Percentiles rank a stretch among this genome's conserved stretches.
phyloP scores from a whole-genome alignment of 78 protist species.

The Dictyostelium brefeldianum region DNA sequence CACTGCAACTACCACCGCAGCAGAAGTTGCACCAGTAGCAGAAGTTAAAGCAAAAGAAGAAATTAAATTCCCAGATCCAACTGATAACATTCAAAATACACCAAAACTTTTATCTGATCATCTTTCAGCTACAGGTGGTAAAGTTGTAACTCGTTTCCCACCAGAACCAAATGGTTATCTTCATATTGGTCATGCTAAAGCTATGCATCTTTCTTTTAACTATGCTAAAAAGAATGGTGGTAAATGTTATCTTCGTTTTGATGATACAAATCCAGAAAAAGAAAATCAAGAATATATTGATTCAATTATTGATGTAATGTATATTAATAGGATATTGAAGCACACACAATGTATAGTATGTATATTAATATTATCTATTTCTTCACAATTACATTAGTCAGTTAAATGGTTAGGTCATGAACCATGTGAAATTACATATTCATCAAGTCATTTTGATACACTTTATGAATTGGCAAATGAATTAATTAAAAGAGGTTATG shows the following conservation, averaged over 20 bases:
- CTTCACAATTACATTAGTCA: too few relatives aligned
- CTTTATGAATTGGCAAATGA: constrained; percentile 46
- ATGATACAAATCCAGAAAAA: constrained; percentile 99
- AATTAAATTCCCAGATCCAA: constrained; percentile 83
- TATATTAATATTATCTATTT: constrained; percentile 86
- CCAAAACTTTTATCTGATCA: constrained; percentile 72
- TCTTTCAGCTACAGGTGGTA: constrained; percentile 91
- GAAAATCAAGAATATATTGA: constrained; percentile 86
- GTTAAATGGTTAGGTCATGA: constrained; percentile 43
- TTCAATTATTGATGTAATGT: constrained; percentile 43
- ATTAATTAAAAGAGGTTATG: constrained; percentile 88
- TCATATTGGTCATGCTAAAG: constrained; percentile 99
- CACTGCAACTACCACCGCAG: background rate
- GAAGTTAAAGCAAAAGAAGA: constrained; percentile 35
- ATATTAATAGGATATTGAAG: background rate
- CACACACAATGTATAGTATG: too few relatives aligned
- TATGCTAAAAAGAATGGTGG: constrained; percentile 95
- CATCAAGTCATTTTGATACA: constrained; percentile 95
- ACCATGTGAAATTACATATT: constrained; percentile 86
- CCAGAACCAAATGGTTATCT: constrained; percentile 99
- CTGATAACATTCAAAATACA: constrained; percentile 81
- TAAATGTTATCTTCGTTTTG: constrained; percentile 95
- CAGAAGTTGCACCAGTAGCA: too few relatives aligned
- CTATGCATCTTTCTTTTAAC: constrained; percentile 94
- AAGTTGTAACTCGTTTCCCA: constrained; percentile 99